Evolutionary conservation across 2,329 filamentous ascomycete species (phyloP), one percentile per base, ranked within the genome.

Genomic region (Botrytis fabae): DNA sequence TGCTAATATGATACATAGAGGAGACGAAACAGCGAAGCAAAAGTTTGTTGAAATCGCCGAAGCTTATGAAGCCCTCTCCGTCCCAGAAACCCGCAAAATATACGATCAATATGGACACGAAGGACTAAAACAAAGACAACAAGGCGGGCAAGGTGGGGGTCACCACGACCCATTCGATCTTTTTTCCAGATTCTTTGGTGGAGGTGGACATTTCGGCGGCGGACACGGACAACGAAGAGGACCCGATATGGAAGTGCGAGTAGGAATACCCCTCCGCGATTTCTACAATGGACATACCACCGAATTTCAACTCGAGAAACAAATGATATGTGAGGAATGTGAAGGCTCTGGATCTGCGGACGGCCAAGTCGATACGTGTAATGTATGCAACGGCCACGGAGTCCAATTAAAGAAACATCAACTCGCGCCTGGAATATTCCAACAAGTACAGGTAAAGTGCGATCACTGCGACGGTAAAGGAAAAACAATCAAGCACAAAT

Each of bases 71-170:
- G 90, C 93, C 61, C 91, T 99, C 44, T 93, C 90, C 77, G 91
- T 96, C 77, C 82, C 91, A 46, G 91, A 96, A 74, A 90, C 90
- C 38, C 93, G 96, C 78, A 90, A 92, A 78, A 92, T 98, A 79
- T 99, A 99, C 86, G 95, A 99, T 82, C 90, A 94, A 80, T 92
- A 97, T 81, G 96, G 96, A 74, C 93, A 97, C 81, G 95, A 98
- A 69, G 96, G 94, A 38, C 86, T 98, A 69, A 90, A 96, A 80
- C 91, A 96, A 80, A 93, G 92, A 79, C 88, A 93, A 79, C 90
- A 92, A 79, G 92, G 93, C 63, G 88, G 90, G 51, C 89, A 89
- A 68, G 87, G 88, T 16, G 87, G 86, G 61, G 83, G 83, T 46
- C 86, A 89, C 74, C 91, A 95, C 81, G 95, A 99, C 81, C 95